Evolutionary conservation across 139 green algal species (phyloP).

Genomic region (Mychonastes homosphaera): DNA sequence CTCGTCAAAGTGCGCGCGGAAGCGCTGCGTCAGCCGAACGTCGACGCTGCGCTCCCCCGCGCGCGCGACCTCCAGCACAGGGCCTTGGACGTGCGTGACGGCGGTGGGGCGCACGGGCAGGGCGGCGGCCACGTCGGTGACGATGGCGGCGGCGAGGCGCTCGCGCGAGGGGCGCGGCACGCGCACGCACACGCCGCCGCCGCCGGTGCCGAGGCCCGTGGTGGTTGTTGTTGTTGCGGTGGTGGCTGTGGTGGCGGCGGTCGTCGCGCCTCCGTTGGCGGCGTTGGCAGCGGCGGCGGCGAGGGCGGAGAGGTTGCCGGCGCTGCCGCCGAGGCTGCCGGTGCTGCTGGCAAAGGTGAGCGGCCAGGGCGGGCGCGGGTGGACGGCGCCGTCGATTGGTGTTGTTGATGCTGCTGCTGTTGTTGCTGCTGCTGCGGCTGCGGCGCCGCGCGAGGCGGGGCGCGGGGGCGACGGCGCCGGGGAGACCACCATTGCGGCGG

Average conservation of each 20-base stretch:
- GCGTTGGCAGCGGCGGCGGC: neutral
- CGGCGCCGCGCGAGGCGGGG: neutral
- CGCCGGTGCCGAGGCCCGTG: neutral
- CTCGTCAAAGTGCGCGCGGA: slow-evolving; percentile 28
- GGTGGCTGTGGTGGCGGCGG: neutral
- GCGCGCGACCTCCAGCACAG: slow-evolving; percentile 18
- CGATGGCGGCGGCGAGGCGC: slow-evolving; percentile 5
- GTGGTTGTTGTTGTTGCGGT: neutral
- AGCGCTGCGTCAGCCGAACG: slow-evolving; percentile 25
- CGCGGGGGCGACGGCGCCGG: neutral
- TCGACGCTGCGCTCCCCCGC: slow-evolving; percentile 20
- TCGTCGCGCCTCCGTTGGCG: neutral
- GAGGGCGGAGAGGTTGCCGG: neutral
- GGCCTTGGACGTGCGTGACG: slow-evolving; percentile 20
- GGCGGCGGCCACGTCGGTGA: slow-evolving; percentile 13
- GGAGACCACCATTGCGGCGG: neutral
- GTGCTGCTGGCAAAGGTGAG: no score
- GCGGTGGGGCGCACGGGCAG: slow-evolving; percentile 18
- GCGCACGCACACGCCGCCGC: neutral
- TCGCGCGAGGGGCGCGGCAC: neutral
- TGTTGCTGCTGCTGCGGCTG: slow-evolving; percentile 4
- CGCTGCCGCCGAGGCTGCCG: neutral
- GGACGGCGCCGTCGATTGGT: neutral
- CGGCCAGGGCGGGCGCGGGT: no score
- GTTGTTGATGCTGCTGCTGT: neutral